Conservation (phyloP, 805 yeast genomes). For the Metschnikowia cubensis region DNA sequence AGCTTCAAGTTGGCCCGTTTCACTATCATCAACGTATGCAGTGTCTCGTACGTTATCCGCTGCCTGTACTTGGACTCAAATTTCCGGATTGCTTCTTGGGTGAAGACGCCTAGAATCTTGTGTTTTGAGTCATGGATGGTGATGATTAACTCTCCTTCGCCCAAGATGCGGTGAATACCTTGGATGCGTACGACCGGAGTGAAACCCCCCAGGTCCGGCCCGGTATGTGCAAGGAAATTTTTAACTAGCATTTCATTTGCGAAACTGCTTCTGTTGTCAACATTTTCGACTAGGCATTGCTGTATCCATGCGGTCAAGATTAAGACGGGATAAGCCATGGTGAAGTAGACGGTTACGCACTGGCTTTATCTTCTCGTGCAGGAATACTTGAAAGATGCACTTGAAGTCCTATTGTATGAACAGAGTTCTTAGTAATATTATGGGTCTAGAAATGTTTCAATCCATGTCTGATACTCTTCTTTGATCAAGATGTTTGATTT, state of each 20-base stretch:
- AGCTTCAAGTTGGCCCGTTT: slow-evolving; percentile 27
- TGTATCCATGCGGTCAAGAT: slow-evolving; percentile 17
- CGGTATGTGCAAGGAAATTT: slow-evolving; percentile 14
- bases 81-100: slow-evolving; percentile 22
- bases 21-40: slow-evolving; percentile 25
- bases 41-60: slow-evolving; percentile 32
- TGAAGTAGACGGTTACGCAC: neutral
- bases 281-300: slow-evolving; percentile 5
- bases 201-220: slow-evolving; percentile 7
- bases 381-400: neutral
- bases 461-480: too few species aligned
- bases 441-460: too few species aligned
- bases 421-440: neutral
- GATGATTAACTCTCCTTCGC: slow-evolving; percentile 24
- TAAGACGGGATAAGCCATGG: slow-evolving; percentile 14
- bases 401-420: neutral
- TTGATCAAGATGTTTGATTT: too few species aligned
- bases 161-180: slow-evolving; percentile 22
- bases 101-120: slow-evolving; percentile 28
- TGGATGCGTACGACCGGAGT: slow-evolving; percentile 29
- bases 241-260: slow-evolving; percentile 10
- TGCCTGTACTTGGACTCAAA: slow-evolving; percentile 31
- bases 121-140: slow-evolving; percentile 31
- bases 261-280: slow-evolving; percentile 2
- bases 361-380: neutral